phyloP scores from a whole-genome alignment of 2,329 filamentous ascomycete genomes.

The Ciborinia camelliae region DNA sequence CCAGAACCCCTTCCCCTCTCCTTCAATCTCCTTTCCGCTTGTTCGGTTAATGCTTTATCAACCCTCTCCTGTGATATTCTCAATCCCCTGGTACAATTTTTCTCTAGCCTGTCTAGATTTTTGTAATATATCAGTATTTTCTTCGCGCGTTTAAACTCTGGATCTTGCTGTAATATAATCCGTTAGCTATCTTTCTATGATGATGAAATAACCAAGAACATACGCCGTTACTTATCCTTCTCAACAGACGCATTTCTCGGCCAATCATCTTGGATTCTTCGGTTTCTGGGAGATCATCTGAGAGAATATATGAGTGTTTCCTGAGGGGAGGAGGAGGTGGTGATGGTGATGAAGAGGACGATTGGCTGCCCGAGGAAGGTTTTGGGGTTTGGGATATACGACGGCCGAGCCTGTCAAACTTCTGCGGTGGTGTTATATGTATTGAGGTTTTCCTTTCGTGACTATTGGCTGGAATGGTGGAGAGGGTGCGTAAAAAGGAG shows the following conservation, averaged over 20 bases:
- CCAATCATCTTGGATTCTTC: not conserved
- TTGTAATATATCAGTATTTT: conserved; percentile 10
- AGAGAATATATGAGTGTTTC: not conserved
- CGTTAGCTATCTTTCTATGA: not conserved
- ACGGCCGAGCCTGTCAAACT: conserved; percentile 11
- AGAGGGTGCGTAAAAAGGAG: conserved; percentile 10
- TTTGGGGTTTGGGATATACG: not conserved
- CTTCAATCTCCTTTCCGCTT: conserved; percentile 2
- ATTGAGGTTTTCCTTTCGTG: conserved; percentile 12
- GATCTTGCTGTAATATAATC: not conserved
- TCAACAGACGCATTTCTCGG: not conserved
- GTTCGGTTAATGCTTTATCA: not conserved
- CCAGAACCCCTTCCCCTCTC: not conserved
- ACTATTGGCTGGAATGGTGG: not conserved
- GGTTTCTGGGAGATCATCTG: not conserved
- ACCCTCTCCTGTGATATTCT: conserved; percentile 11
- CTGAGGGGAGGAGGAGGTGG: not conserved
- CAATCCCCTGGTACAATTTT: not conserved
- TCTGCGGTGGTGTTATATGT: not conserved
- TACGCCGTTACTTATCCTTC: conserved; percentile 1
- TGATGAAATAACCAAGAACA: not conserved
- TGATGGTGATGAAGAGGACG: not conserved
- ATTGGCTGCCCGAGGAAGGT: not conserved
- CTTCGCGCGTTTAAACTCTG: conserved; percentile 12
- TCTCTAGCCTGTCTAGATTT: conserved; percentile 6